Percentiles rank a stretch among this genome's conserved stretches.
Conservation (phyloP, 192 early-diverging fungal genomes). For the Backusella westeae region DNA sequence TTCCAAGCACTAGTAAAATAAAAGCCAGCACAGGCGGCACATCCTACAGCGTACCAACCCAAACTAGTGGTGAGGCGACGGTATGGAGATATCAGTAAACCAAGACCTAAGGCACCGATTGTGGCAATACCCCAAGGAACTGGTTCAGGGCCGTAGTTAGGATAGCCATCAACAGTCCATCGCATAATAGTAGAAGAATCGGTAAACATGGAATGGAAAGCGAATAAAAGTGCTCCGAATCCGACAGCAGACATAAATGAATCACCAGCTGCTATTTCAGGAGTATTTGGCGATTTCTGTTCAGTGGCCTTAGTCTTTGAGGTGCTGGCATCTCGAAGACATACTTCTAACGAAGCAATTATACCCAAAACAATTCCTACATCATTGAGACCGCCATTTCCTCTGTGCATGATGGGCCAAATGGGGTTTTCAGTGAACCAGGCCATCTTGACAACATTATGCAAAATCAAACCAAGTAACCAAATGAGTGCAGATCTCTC, state of each 20-base stretch:
- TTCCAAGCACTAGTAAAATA: conserved; percentile 58
- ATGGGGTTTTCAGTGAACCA: conserved; percentile 81
- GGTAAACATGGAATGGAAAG: conserved; percentile 72
- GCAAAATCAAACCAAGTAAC: conserved; percentile 65
- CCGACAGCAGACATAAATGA: conserved; percentile 57
- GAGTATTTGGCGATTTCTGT: not conserved
- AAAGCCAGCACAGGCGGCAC: conserved; percentile 51
- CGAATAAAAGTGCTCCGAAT: conserved; percentile 65
- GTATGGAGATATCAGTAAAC: conserved; percentile 49
- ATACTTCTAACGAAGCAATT: conserved; percentile 56
- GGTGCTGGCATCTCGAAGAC: conserved; percentile 40
- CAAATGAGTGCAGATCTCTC: conserved; percentile 64
- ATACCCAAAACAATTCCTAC: conserved; percentile 61
- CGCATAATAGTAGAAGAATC: conserved; percentile 74
- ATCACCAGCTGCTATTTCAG: not conserved
- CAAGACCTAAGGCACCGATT: conserved; percentile 54
- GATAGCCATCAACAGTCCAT: conserved; percentile 76
- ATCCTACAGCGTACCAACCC: conserved; percentile 61
- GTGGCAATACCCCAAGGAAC: conserved; percentile 71
- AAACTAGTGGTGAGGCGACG: conserved; percentile 43
- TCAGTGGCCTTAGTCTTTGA: not conserved
- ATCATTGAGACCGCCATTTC: conserved; percentile 71
- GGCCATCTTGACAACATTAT: conserved; percentile 68
- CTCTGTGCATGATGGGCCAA: conserved; percentile 79
- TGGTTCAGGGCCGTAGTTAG: conserved; percentile 68